A percentile compares a stretch with the other conserved stretches of the same genome.
phyloP scores from a whole-genome alignment of 2,329 filamentous ascomycete genomes.

The Cladobotryum protrusum region DNA sequence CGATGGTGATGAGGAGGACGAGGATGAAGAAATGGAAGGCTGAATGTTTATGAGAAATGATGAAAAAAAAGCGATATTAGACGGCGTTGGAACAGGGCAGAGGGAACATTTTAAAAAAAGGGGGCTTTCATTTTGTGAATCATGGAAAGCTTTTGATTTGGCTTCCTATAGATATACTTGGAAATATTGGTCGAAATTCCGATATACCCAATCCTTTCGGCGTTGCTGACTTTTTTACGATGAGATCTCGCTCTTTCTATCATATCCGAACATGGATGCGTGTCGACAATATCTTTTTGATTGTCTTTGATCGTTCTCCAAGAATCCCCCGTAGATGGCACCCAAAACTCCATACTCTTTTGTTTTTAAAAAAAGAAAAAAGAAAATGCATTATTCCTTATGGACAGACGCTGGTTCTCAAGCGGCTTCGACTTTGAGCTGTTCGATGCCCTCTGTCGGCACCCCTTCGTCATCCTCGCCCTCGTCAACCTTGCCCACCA shows the following conservation, averaged over 20 bases:
- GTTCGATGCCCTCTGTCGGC: conserved; percentile 56
- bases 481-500: conserved; percentile 61
- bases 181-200: not conserved
- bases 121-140: conserved; percentile 4
- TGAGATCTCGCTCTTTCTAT: not conserved
- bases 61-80: conserved; percentile 19
- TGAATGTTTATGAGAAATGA: conserved; percentile 34
- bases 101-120: conserved; percentile 6
- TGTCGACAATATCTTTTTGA: not conserved
- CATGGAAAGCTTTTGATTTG: conserved; percentile 3
- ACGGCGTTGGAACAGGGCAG: conserved; percentile 19
- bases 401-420: conserved; percentile 19
- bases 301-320: not conserved
- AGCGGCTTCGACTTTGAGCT: conserved; percentile 60
- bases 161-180: conserved; percentile 4
- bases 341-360: conserved; percentile 2
- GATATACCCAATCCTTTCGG: not conserved
- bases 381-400: conserved; percentile 11
- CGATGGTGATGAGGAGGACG: conserved; percentile 41
- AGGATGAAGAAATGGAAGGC: conserved; percentile 51
- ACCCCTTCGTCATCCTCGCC: conserved; percentile 57
- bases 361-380: not conserved
- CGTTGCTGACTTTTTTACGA: not conserved
- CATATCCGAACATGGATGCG: no score
- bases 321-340: conserved; percentile 1